These are phyloP conservation scores for Vaccinium vitisidaea DNA, from an alignment of 148 eudicot species.

Conservation along the genomic window DNA sequence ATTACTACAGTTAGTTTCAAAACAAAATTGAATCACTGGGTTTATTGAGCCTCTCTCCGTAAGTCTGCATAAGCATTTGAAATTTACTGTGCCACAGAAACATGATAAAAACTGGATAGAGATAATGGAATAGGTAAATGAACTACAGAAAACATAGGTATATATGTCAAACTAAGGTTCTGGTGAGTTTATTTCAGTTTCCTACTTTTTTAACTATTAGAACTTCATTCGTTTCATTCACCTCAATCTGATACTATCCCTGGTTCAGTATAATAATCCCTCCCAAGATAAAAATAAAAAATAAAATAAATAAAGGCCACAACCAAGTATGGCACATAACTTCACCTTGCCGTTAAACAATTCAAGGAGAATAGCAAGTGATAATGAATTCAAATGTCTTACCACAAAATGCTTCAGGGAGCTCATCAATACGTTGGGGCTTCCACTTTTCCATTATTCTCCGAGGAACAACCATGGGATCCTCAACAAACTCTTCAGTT, in stretches of 20 bases:
- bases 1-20: background rate
- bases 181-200: background rate
- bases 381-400: conserved; percentile 23
- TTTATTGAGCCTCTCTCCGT: background rate
- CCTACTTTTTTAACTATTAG: background rate
- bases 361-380: background rate
- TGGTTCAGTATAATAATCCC: background rate
- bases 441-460: conserved; percentile 91
- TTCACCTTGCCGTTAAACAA: background rate
- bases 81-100: background rate
- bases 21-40: background rate
- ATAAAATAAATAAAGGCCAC: background rate
- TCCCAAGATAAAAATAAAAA: background rate
- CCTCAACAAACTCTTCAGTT: conserved; percentile 74
- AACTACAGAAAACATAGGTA: background rate
- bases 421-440: conserved; percentile 90
- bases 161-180: background rate
- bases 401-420: conserved; percentile 98
- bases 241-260: background rate
- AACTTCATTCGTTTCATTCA: background rate
- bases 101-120: background rate
- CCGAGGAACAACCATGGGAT: conserved; percentile 87
- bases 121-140: background rate
- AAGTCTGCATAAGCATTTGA: background rate
- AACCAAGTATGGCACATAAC: background rate